These are phyloP conservation scores for Keithomyces neogunnii DNA, from an alignment of 2,329 filamentous ascomycete genomes.

Conservation along the genomic window DNA sequence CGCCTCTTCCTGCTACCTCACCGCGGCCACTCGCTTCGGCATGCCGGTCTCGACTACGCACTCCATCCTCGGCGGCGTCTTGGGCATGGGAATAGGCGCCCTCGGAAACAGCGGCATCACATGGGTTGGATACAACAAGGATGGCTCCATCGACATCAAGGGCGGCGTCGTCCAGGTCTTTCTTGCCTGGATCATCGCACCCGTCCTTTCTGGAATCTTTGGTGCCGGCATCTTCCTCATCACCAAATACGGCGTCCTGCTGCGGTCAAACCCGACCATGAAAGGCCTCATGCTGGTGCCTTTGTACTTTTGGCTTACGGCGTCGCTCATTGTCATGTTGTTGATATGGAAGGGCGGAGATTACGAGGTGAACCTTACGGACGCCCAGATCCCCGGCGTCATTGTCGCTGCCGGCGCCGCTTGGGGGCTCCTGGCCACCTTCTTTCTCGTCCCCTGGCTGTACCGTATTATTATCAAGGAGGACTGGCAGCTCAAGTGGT, in stretches of 20 bases:
- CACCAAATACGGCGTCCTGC: conserved; percentile 49
- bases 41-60: conserved; percentile 55
- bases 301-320: conserved; percentile 48
- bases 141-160: conserved; percentile 27
- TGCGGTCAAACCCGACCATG: conserved; percentile 42
- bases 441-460: conserved; percentile 52
- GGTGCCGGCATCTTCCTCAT: conserved; percentile 45
- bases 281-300: conserved; percentile 45
- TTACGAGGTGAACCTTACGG: conserved; percentile 38
- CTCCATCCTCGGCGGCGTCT: conserved; percentile 49
- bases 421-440: conserved; percentile 37
- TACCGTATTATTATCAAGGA: conserved; percentile 50
- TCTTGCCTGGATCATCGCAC: conserved; percentile 53
- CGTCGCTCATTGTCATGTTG: conserved; percentile 48
- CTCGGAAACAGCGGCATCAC: conserved; percentile 43
- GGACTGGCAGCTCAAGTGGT: conserved; percentile 51
- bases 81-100: conserved; percentile 50
- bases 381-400: conserved; percentile 40
- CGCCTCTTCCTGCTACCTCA: conserved; percentile 47
- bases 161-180: conserved; percentile 51
- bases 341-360: conserved; percentile 48
- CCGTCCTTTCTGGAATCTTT: conserved; percentile 44
- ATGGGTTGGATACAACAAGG: conserved; percentile 39
- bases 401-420: conserved; percentile 44
- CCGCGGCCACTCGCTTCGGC: conserved; percentile 43